Base-by-base conservation (phyloP, 331 rosid species). In the Pyracantha coccinea region DNA sequence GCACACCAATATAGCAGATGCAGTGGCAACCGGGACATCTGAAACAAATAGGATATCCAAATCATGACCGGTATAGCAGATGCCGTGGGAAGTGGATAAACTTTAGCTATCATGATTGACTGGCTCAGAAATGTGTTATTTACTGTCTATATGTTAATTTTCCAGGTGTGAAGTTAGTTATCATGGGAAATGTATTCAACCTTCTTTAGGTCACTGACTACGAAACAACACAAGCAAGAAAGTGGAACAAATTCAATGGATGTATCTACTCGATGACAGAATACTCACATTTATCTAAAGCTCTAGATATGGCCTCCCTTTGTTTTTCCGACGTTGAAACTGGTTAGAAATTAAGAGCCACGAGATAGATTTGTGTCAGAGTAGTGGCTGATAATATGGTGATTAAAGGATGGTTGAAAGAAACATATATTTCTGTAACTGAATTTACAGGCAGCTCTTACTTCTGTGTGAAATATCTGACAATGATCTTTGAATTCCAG, bases 21-120 rank as follows among this genome's bases (percentile, higher is more conserved):
- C 92, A 63, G 80, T 59, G 29, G 96, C 90, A 79, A 89, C 90
- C 25, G 92, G 85, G 58, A 89, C 93, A 81, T 92, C 97, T 92
- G 90, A 3, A 78, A 84, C 25, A 33, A 76, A 32, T 64, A 69
- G 20, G 45, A 54, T 66, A 45, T 24, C 52, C 4, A n/a, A 6
- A 71, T 14, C 67, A 65, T 61, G 62, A 52, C 12, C 19, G 32
- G 15, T 2, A 17, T 7, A 41, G 38, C 8, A 58, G 19, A 23
- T 25, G 16, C 28, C 20, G n/a, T 17, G 61, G 61, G 24, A 55
- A 20, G 27, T 12, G 24, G 61, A 20, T 7, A 3, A 55, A 55
- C 61, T 55, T n/a, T 55, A n/a, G 27, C 15, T 24, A 20, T 55
- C 61, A 8, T 21, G 14, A 11, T 59, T 59, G 19, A 12, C 31